Percentiles rank a stretch among this genome's conserved stretches.
These are phyloP conservation scores for Sordariomycetes sp. DNA, from an alignment of 2,329 filamentous ascomycete genomes.

Conservation along the genomic window DNA sequence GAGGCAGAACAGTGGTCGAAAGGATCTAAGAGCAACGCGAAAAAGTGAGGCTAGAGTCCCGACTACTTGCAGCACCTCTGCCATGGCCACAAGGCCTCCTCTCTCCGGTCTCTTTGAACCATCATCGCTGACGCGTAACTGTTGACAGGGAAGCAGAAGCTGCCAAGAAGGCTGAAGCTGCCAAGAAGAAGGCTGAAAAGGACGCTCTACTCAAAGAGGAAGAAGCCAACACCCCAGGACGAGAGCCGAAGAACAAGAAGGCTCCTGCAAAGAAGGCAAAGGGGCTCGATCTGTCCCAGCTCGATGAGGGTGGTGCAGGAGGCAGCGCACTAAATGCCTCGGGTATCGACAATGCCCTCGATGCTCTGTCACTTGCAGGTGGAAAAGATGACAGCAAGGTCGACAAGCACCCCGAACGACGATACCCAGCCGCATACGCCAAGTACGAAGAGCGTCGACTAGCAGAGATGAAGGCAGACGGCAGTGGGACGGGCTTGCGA, in stretches of 20 bases:
- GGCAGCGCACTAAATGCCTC: slow-evolving; percentile 63
- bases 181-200: slow-evolving; percentile 89
- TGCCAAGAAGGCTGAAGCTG: slow-evolving; percentile 70
- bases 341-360: slow-evolving; percentile 89
- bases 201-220: slow-evolving; percentile 78
- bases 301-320: slow-evolving; percentile 48
- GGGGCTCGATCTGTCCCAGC: slow-evolving; percentile 66
- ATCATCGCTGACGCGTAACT: neutral
- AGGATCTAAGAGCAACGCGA: slow-evolving; percentile 74
- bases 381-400: slow-evolving; percentile 56
- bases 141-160: slow-evolving; percentile 26
- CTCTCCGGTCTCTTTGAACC: neutral
- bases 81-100: no score
- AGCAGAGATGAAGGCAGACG: slow-evolving; percentile 78
- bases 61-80: no score
- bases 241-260: slow-evolving; percentile 60
- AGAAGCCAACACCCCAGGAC: slow-evolving; percentile 54
- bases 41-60: slow-evolving; percentile 58
- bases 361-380: slow-evolving; percentile 63
- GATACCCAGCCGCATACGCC: slow-evolving; percentile 78
- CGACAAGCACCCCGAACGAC: slow-evolving; percentile 79
- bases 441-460: slow-evolving; percentile 75
- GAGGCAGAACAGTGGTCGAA: slow-evolving; percentile 77
- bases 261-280: slow-evolving; percentile 59
- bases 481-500: slow-evolving; percentile 60